phyloP scores from a whole-genome alignment of 2,329 filamentous ascomycete species.

The Mycogone perniciosa region DNA sequence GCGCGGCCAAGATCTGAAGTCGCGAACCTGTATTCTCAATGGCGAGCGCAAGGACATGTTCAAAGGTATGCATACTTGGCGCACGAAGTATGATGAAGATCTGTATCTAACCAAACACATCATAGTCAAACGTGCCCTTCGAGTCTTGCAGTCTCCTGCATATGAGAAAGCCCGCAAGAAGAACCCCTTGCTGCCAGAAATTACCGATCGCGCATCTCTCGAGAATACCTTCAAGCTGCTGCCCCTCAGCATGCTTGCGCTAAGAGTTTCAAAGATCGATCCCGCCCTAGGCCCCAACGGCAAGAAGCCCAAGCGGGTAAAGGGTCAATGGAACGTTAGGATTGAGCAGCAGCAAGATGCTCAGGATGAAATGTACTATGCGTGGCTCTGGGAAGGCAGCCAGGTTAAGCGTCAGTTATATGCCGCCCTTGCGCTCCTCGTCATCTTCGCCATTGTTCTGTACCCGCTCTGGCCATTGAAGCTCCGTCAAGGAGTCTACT shows the following conservation, averaged over 20 bases:
- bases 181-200: conserved; percentile 80
- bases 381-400: conserved; percentile 91
- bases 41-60: conserved; percentile 99
- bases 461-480: conserved; percentile 95
- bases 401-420: conserved; percentile 94
- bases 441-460: conserved; percentile 83
- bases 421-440: conserved; percentile 71
- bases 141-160: conserved; percentile 78
- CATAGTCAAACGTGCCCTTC: conserved; percentile 89
- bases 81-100: background rate
- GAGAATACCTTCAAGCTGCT: conserved; percentile 94
- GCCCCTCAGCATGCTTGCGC: conserved; percentile 85
- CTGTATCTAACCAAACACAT: background rate
- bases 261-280: conserved; percentile 73
- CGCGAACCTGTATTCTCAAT: conserved; percentile 84
- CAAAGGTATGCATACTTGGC: conserved; percentile 53
- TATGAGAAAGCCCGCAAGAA: conserved; percentile 87
- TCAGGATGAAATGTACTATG: conserved; percentile 82
- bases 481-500: conserved; percentile 91
- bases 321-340: conserved; percentile 92
- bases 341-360: conserved; percentile 96
- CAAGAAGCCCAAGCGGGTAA: conserved; percentile 80
- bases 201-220: conserved; percentile 80
- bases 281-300: conserved; percentile 57
- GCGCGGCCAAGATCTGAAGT: conserved; percentile 76